These are phyloP conservation scores for Lactifluus pinguis DNA, from an alignment of 768 basidiomycete genomes.

Conservation along the genomic window DNA sequence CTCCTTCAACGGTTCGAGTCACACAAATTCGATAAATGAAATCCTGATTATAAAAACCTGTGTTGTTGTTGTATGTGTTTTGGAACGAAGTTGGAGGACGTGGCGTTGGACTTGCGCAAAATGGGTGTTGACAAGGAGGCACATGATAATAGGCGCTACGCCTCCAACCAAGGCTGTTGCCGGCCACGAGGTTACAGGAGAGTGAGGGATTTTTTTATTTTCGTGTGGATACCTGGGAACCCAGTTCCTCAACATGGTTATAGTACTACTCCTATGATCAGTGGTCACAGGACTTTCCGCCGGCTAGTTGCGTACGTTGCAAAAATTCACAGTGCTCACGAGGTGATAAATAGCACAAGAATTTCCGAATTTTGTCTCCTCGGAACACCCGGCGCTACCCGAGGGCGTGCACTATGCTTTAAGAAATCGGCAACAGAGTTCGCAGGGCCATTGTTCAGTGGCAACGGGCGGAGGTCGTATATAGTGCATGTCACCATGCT, in stretches of 20 bases:
- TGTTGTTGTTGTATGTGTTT: not conserved
- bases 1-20: not conserved
- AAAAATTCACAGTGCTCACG: not conserved
- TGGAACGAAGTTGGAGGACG: not conserved
- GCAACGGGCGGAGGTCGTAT: constrained; percentile 6
- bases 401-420: not conserved
- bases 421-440: constrained; percentile 1
- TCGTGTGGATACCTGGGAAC: not conserved
- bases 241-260: constrained; percentile 2
- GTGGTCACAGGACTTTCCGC: constrained; percentile 5
- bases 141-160: constrained; percentile 11
- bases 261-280: constrained; percentile 3
- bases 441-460: not conserved
- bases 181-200: not conserved
- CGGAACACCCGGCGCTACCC: not conserved
- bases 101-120: constrained; percentile 2
- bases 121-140: not conserved
- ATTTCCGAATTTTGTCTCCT: not conserved
- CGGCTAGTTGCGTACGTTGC: not conserved
- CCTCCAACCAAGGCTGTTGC: not conserved
- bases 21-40: not conserved
- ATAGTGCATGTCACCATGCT: not conserved
- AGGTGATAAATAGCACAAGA: not conserved
- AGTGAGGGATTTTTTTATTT: not conserved
- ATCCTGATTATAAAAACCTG: not conserved